These are phyloP conservation scores for Termitomyces sp. DNA, from an alignment of 1,284 basidiomycete genomes.

Conservation along the genomic window DNA sequence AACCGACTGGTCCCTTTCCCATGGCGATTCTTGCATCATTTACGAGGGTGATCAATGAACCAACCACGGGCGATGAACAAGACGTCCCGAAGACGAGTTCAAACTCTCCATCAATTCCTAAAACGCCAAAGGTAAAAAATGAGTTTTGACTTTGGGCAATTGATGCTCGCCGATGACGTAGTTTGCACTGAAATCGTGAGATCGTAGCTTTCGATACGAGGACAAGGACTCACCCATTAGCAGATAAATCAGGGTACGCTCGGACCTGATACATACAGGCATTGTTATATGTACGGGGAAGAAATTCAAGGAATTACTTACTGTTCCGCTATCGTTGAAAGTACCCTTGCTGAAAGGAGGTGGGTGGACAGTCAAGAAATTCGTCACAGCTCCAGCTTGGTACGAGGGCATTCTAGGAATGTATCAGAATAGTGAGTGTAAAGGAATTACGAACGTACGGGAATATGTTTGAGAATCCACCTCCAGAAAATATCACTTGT, in stretches of 20 bases:
- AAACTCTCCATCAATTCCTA: slow-evolving; percentile 27
- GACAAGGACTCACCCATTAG: slow-evolving; percentile 31
- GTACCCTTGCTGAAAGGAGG: slow-evolving; percentile 37
- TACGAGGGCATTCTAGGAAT: slow-evolving; percentile 27
- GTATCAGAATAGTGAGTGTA: slow-evolving; percentile 28
- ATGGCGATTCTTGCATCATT: slow-evolving; percentile 39
- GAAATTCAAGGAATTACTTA: slow-evolving; percentile 18
- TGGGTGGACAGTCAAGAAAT: slow-evolving; percentile 27
- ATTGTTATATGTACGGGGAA: neutral
- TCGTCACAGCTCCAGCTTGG: slow-evolving; percentile 9
- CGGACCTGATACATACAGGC: slow-evolving; percentile 25
- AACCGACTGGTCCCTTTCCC: slow-evolving; percentile 37
- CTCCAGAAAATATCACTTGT: slow-evolving; percentile 39
- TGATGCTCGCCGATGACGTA: slow-evolving; percentile 30
- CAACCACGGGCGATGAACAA: slow-evolving; percentile 35
- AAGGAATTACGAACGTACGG: slow-evolving; percentile 16
- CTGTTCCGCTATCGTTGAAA: slow-evolving; percentile 46
- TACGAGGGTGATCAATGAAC: slow-evolving; percentile 38
- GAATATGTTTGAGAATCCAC: slow-evolving; percentile 48
- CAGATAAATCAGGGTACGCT: slow-evolving; percentile 43
- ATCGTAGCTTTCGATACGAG: neutral
- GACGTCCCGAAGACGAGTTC: slow-evolving; percentile 34
- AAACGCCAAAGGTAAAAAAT: neutral
- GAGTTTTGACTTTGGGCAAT: neutral
- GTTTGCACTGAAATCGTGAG: slow-evolving; percentile 33